Evolutionary conservation across 108 stramenopile species (phyloP), one percentile per base, ranked within the genome.

Genomic region (Pseudonitzschia delicatissima): DNA sequence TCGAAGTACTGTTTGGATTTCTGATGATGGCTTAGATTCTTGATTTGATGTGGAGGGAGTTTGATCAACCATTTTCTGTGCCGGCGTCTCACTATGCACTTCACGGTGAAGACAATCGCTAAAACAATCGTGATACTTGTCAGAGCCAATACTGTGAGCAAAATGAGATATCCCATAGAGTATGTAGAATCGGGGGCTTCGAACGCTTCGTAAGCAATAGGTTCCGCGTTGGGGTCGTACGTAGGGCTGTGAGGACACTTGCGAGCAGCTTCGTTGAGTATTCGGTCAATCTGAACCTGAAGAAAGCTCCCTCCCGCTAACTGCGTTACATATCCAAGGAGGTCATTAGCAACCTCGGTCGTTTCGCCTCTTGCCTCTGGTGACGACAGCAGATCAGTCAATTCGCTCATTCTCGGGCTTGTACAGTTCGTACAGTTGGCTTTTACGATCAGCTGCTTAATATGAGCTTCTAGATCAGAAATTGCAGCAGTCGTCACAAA

Each of bases 391-490:
- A 78, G 60, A 21, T 62, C 61, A 8, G 73, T 57, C 51, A 89
- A 74, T 40, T 88, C 86, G 21, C 59, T 25, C 58, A 89, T 73
- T 45, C 73, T 55, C 49, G 87, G 86, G 25, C 81, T 79, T 26
- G 86, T 69, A 47, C 91, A 92, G 20, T 70, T 52, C 26, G 80
- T 71, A 67, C 91, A 92, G 0, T 72, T 67, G 11, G 85, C 69
- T 48, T 79, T 73, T 18, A 91, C 59, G 18, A 71, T 57, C 26
- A 87, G 58, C 55, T 76, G 62, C 37, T 76, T 72, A 29, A 82
- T 62, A 36, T 73, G 50, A 37, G 84, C 47, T 17, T 66, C 59
- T 13, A 89, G 26, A n/a, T 80, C 53, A 53, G 65, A 57, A 12
- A 92, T n/a, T 7, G 67, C 71, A 29, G 83, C 66, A 39, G 77